These are phyloP conservation scores for Arthrobotrys pseudoclavata DNA, from an alignment of 2,329 filamentous ascomycete species.

Conservation along the genomic window DNA sequence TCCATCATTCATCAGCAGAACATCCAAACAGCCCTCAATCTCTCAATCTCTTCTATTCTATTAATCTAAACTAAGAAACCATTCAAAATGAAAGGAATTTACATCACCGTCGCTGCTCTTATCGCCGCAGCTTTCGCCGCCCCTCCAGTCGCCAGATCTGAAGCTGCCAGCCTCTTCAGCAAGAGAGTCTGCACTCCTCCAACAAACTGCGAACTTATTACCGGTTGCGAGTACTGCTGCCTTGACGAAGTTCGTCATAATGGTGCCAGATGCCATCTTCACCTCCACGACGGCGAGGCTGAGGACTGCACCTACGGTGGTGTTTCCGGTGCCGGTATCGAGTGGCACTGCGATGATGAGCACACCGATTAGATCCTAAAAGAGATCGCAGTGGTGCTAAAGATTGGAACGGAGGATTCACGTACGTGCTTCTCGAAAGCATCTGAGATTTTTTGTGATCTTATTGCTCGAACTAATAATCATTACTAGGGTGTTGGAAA, in stretches of 20 bases:
- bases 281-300: conserved; percentile 12
- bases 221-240: conserved; percentile 5
- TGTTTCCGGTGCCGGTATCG: neutral
- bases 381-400: neutral
- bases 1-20: neutral
- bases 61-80: neutral
- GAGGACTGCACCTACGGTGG: conserved; percentile 8
- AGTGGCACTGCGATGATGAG: conserved; percentile 18
- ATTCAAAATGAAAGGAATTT: conserved; percentile 16
- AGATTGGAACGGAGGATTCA: neutral
- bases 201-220: conserved; percentile 7
- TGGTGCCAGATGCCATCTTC: conserved; percentile 8
- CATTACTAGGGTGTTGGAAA: neutral
- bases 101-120: conserved; percentile 3
- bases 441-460: neutral
- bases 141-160: conserved; percentile 3
- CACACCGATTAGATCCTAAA: neutral
- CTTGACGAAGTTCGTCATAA: conserved; percentile 3
- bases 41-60: neutral
- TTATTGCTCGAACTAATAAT: neutral
- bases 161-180: neutral
- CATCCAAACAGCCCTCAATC: neutral
- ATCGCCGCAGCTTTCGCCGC: conserved; percentile 5
- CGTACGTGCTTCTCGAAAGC: neutral
- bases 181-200: conserved; percentile 22